Percentiles rank a stretch among this genome's conserved stretches.
These are phyloP conservation scores for Leptomonas pyrrhocoris DNA, from an alignment of 208 protist genomes.

Conservation along the genomic window DNA sequence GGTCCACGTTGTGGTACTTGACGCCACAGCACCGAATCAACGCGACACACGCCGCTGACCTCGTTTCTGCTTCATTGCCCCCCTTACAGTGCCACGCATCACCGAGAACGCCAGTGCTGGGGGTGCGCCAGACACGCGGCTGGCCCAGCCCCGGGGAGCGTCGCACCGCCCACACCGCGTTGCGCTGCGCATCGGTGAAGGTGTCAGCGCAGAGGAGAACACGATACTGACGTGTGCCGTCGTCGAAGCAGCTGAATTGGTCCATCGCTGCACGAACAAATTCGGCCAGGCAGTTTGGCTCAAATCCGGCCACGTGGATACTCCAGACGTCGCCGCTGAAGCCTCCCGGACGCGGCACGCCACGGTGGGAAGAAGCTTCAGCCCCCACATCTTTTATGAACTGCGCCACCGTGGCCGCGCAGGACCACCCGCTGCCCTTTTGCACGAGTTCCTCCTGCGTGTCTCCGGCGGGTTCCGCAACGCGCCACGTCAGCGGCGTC, in stretches of 20 bases:
- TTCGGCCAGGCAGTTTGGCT: constrained; percentile 19
- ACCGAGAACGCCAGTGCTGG: constrained; percentile 39
- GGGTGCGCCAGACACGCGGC: constrained; percentile 19
- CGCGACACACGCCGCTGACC: constrained; percentile 2
- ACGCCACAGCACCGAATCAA: constrained; percentile 41
- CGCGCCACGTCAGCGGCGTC: constrained; percentile 3
- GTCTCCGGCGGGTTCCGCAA: constrained; percentile 1
- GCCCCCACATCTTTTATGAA: constrained; percentile 41
- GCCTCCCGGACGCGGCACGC: neutral
- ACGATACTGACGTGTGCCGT: constrained; percentile 29
- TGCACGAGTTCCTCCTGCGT: neutral
- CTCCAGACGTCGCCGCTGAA: constrained; percentile 12
- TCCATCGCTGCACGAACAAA: constrained; percentile 19
- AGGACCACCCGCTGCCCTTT: constrained; percentile 29
- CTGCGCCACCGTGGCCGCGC: constrained; percentile 35
- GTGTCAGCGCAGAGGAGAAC: constrained; percentile 57
- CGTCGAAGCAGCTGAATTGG: neutral
- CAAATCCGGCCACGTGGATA: constrained; percentile 40
- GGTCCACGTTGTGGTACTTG: constrained; percentile 58
- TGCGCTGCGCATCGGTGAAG: constrained; percentile 47
- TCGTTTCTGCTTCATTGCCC: constrained; percentile 7
- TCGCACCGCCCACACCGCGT: constrained; percentile 61
- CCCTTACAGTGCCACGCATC: constrained; percentile 45
- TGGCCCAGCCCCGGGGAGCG: neutral
- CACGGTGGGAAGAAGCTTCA: constrained; percentile 8